Percentiles rank a stretch among this genome's conserved stretches.
Conservation (phyloP, 2,329 filamentous ascomycete species). For the Ophiognomonia clavigignenti-juglandacearum region DNA sequence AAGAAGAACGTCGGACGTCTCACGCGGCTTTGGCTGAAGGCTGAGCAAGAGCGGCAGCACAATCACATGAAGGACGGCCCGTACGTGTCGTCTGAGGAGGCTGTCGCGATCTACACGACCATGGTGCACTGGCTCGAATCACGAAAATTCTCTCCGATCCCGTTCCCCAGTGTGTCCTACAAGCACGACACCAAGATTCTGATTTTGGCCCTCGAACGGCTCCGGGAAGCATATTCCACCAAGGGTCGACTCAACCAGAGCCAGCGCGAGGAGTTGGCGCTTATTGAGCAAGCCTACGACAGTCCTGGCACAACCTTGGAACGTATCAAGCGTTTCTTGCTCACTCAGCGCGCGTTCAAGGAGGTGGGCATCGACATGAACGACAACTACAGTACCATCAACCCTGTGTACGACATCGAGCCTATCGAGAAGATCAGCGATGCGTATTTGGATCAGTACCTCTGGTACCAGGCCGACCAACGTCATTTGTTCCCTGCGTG, state of each 20-base stretch:
- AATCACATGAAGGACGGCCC: conserved; percentile 99
- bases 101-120: conserved; percentile 97
- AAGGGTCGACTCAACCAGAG: conserved; percentile 96
- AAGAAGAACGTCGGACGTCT: conserved; percentile 98
- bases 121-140: conserved; percentile 99
- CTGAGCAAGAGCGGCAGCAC: conserved; percentile 96
- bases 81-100: conserved; percentile 97
- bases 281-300: conserved; percentile 98
- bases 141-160: conserved; percentile 96
- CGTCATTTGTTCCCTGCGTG: conserved; percentile 94
- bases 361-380: conserved; percentile 99
- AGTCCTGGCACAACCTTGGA: conserved; percentile 94
- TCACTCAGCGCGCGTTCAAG: conserved; percentile 97
- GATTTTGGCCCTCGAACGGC: conserved; percentile 86
- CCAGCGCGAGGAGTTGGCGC: conserved; percentile 89
- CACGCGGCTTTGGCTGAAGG: conserved; percentile 94
- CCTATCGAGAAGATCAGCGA: conserved; percentile 99
- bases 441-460: conserved; percentile 95
- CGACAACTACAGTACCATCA: conserved; percentile 98
- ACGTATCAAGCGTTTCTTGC: conserved; percentile 92
- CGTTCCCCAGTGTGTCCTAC: conserved; percentile 97
- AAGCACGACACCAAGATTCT: conserved; percentile 99
- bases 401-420: conserved; percentile 97
- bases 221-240: conserved; percentile 94
- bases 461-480: conserved; percentile 99